phyloP scores from a whole-genome alignment of 352 stramenopile genomes.

The Thalassiosira allenii region DNA sequence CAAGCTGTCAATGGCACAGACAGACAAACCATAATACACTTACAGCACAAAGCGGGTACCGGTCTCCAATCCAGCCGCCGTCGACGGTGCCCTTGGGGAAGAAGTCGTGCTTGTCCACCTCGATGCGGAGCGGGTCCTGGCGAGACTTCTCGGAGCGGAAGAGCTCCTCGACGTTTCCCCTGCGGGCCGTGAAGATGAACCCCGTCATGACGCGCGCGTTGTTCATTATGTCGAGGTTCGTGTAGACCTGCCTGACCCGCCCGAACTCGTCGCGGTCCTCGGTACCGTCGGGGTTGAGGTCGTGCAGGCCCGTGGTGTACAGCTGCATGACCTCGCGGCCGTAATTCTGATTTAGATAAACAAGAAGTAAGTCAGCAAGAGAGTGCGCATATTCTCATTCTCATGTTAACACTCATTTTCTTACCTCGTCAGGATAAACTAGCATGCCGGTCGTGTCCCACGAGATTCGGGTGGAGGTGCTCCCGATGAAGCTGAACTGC shows the following conservation, averaged over 20 bases:
- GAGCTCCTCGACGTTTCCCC: conserved; percentile 67
- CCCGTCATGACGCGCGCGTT: conserved; percentile 71
- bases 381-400: too few species aligned
- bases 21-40: too few species aligned
- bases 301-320: conserved; percentile 64
- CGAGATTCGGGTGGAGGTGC: conserved; percentile 33
- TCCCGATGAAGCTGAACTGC: conserved; percentile 57
- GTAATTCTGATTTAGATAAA: too few species aligned
- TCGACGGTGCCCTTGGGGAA: conserved; percentile 77
- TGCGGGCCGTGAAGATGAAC: conserved; percentile 60
- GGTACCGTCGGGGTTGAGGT: conserved; percentile 78
- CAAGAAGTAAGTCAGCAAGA: too few species aligned
- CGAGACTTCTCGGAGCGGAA: conserved; percentile 62
- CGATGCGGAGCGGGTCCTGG: conserved; percentile 59
- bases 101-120: conserved; percentile 66
- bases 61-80: conserved; percentile 79
- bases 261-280: conserved; percentile 67
- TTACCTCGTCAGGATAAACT: too few species aligned
- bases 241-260: conserved; percentile 70
- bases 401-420: too few species aligned
- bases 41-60: conserved; percentile 81
- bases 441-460: conserved; percentile 43
- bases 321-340: conserved; percentile 66
- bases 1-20: too few species aligned
- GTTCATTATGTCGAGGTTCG: conserved; percentile 75